These are phyloP conservation scores for Vitis hybrid DNA, from an alignment of 177 flowering plant genomes.

Conservation along the genomic window DNA sequence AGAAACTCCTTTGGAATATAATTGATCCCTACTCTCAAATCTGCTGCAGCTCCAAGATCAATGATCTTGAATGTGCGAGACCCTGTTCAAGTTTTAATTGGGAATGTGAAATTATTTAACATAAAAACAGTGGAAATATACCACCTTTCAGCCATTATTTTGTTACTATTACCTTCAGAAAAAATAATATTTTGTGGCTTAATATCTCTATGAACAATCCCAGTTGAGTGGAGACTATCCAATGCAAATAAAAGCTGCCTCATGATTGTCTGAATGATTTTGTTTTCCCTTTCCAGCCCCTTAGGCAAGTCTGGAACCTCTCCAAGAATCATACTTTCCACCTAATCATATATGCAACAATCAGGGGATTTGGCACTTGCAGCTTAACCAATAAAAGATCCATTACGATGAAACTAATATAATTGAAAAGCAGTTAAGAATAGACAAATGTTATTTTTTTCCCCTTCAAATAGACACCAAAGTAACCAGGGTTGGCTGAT, in stretches of 20 bases:
- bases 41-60: constrained; percentile 98
- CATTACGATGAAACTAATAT: background rate
- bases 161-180: constrained; percentile 70
- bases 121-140: background rate
- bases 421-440: background rate
- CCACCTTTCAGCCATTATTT: background rate
- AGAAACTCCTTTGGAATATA: constrained; percentile 96
- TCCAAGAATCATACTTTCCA: constrained; percentile 86
- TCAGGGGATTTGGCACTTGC: background rate
- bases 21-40: constrained; percentile 95
- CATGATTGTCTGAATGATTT: constrained; percentile 88
- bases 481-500: background rate
- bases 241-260: constrained; percentile 86
- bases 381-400: background rate
- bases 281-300: constrained; percentile 87
- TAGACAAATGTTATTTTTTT: background rate
- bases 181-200: constrained; percentile 95
- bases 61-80: constrained; percentile 92
- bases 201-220: constrained; percentile 95
- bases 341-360: constrained; percentile 41
- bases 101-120: background rate
- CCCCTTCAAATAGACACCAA: background rate
- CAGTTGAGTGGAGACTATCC: constrained; percentile 97
- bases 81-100: constrained; percentile 39
- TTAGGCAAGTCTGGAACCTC: constrained; percentile 78